Conservation (phyloP, 2,329 filamentous ascomycete species). For the Fusarium concolor region DNA sequence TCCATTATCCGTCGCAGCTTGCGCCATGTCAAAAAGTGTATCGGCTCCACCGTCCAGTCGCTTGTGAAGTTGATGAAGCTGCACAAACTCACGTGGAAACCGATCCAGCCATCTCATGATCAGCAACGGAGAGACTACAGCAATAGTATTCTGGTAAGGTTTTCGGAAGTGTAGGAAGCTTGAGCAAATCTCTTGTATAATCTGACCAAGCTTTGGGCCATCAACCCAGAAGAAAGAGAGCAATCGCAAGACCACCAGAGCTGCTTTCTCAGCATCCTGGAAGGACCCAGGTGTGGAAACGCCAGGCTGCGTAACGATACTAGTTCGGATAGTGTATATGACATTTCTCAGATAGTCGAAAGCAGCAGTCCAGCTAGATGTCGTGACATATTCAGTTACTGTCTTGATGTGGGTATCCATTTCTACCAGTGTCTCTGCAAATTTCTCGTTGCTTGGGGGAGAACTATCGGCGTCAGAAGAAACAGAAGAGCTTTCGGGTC, state of each 20-base stretch:
- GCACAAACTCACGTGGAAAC: constrained; percentile 72
- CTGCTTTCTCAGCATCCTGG: constrained; percentile 63
- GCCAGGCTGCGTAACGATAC: constrained; percentile 54
- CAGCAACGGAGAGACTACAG: constrained; percentile 70
- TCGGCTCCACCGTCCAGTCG: constrained; percentile 74
- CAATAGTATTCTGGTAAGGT: constrained; percentile 71
- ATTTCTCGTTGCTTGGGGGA: constrained; percentile 38
- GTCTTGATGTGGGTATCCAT: constrained; percentile 67
- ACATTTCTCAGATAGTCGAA: constrained; percentile 69
- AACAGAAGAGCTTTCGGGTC: constrained; percentile 35
- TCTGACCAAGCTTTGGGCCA: constrained; percentile 67
- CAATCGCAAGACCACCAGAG: constrained; percentile 67
- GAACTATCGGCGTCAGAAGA: constrained; percentile 33
- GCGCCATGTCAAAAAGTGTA: constrained; percentile 76
- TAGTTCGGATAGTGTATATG: constrained; percentile 63
- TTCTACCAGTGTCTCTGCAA: constrained; percentile 55
- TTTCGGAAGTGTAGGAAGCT: constrained; percentile 75
- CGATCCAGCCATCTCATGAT: constrained; percentile 75
- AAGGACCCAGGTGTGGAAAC: constrained; percentile 51
- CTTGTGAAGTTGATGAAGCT: constrained; percentile 69
- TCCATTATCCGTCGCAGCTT: constrained; percentile 69
- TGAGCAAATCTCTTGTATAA: constrained; percentile 75
- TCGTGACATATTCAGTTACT: constrained; percentile 73
- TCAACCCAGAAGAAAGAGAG: constrained; percentile 75
- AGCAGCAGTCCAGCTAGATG: constrained; percentile 70